Conservation (phyloP, 2,329 filamentous ascomycete genomes). For the Aspergillus ochraceus region DNA sequence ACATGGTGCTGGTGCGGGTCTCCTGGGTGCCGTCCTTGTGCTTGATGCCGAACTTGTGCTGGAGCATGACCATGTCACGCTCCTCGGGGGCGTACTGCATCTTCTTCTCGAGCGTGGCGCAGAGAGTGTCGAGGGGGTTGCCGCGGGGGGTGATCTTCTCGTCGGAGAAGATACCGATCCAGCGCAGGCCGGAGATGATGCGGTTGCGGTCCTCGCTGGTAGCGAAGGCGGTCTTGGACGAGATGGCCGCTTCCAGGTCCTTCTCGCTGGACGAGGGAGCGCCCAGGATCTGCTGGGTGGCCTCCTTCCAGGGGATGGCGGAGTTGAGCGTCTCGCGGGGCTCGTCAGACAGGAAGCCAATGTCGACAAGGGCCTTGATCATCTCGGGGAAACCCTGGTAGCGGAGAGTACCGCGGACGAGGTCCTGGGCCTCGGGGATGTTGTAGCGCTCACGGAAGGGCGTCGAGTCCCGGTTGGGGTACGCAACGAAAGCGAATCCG, state of each 20-base stretch:
- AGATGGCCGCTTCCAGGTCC: conserved; percentile 72
- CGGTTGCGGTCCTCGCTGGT: conserved; percentile 67
- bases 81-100: conserved; percentile 83
- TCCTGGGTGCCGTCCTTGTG: conserved; percentile 75
- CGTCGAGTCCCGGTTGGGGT: conserved; percentile 89
- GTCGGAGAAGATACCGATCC: conserved; percentile 68
- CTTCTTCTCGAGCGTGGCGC: conserved; percentile 84
- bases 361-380: conserved; percentile 81
- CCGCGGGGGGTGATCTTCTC: conserved; percentile 68
- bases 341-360: conserved; percentile 80
- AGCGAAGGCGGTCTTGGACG: conserved; percentile 72
- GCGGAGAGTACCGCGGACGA: conserved; percentile 79
- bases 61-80: conserved; percentile 74
- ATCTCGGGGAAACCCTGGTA: conserved; percentile 92
- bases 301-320: conserved; percentile 78
- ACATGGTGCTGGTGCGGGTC: conserved; percentile 76
- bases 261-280: conserved; percentile 64
- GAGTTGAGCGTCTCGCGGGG: conserved; percentile 64
- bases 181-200: conserved; percentile 70
- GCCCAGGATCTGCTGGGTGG: conserved; percentile 73
- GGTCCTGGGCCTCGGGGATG: conserved; percentile 81
- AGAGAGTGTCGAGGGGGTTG: conserved; percentile 88
- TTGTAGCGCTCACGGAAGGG: conserved; percentile 84
- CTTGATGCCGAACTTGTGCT: conserved; percentile 73
- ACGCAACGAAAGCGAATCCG: conserved; percentile 85